Base-by-base conservation (phyloP, 2,329 filamentous ascomycete species). In the Dactylonectria macrodidyma region DNA sequence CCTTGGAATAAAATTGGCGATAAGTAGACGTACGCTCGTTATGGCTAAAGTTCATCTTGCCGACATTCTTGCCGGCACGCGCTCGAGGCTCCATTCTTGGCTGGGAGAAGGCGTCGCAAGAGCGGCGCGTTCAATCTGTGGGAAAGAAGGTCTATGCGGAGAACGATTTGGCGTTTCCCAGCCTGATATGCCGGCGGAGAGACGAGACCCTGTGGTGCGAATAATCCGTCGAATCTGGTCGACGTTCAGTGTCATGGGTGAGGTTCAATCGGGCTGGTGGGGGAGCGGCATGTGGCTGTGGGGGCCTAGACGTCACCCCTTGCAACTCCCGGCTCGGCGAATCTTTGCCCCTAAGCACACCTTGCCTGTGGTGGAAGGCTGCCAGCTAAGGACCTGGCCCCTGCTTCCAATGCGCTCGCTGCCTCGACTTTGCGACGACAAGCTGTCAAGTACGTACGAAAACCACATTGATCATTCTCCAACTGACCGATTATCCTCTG, bases 1-100 rank as follows among this genome's bases (percentile, higher is more conserved):
- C 2, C 6, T 9, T 62, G 38, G 22, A 34, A 34, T 19, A 36
- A 24, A 55, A n/a, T 34, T 22, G 24, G 36, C 26, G 33, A 63
- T 57, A 46, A 44, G 55, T 19, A 34, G 48, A 82, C 89, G 71
- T 84, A 93, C 93, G 84, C 81, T 95, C 93, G 78, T 88, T 88
- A 65, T 89, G 86, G 69, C 85, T 87, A 81, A 96, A 95, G 80
- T 94, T 95, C 87, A 95, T 92, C 81, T 94, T 93, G 71, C 91
- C 92, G 81, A 94, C 92, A 84, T 95, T 93, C 78, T 93, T 92
- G 78, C 91, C 92, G 77, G 92, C 90, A 76, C 93, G 89, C 67
- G 92, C 93, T 78, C 93, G 88, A 71, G 92, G 92, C 84, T 95
- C 93, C 85, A 94, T 93, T 93, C 79, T 84, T 89, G 71, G 68